These are phyloP conservation scores for Didymella glomerata DNA, from an alignment of 2,329 filamentous ascomycete species.

Conservation along the genomic window DNA sequence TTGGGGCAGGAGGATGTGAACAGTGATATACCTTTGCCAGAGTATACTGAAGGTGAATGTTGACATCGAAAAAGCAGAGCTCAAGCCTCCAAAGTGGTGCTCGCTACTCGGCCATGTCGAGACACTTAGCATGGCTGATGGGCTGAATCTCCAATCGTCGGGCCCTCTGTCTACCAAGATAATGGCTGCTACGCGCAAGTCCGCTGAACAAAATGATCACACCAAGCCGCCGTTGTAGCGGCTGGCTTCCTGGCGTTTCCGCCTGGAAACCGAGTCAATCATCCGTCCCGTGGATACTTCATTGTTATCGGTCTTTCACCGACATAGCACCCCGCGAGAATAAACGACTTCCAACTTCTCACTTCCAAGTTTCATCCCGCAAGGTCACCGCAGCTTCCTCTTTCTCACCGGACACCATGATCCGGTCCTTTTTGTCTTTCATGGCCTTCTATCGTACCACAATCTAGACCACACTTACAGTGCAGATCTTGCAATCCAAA, in stretches of 20 bases:
- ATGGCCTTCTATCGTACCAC: slow-evolving; percentile 2
- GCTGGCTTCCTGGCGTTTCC: background rate
- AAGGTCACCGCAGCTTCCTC: slow-evolving; percentile 12
- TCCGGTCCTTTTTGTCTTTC: background rate
- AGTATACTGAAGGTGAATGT: no score
- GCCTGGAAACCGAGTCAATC: background rate
- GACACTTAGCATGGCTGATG: background rate
- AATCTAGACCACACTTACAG: slow-evolving; percentile 6
- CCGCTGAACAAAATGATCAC: background rate
- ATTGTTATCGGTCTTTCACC: background rate
- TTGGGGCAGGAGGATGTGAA: no score
- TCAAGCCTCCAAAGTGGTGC: no score
- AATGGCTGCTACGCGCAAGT: background rate
- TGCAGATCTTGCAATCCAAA: background rate
- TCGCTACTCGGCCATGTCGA: background rate
- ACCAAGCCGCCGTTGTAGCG: background rate
- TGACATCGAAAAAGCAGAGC: no score
- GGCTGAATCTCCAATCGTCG: background rate
- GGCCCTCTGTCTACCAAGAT: background rate
- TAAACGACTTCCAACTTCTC: background rate
- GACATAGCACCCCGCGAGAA: background rate
- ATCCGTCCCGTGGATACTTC: background rate
- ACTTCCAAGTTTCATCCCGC: background rate
- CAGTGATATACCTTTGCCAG: no score
- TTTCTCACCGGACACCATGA: background rate